Evolutionary conservation across 768 basidiomycete species (phyloP), one percentile per base, ranked within the genome.

Genomic region (Dictyophora rubrovolvata): DNA sequence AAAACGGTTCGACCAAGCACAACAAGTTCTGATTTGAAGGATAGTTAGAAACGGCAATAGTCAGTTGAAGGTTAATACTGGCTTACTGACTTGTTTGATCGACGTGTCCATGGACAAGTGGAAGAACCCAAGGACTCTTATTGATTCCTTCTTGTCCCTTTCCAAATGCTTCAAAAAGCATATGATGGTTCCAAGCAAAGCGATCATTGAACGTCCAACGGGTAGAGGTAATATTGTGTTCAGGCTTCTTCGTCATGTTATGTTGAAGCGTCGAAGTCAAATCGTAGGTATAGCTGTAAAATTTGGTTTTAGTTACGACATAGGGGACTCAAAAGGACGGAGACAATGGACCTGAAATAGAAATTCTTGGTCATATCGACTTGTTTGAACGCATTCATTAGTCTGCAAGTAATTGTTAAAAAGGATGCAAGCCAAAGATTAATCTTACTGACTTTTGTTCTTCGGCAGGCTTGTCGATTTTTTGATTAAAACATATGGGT

Each of bases 311-410:
- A 42, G 20, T 36, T 20, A 36, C 20, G 37, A 20, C 8, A 46
- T 14, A 34, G 20, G 17, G 22, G 21, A 10, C 22, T 28, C 16
- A 5, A 10, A 8, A 56, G 17, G 17, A 22, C 7, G 33, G 37
- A 48, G 20, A 23, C 28, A 1, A n/a, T n/a, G 36, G 63, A 91
- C 91, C 90, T 93, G 72, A 97, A 97, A 73, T 97, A 99, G 69
- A 98, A 98, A 74, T 98, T 97, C 74, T 97, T 97, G n/a, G 88
- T 86, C 79, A 98, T 83, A 67, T 99, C 95, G 1, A 97, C 93
- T 70, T 94, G 91, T 68, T 93, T 93, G 76, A 98, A 99, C 9
- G 89, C 82, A 61, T 84, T 86, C 75, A 94, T 83, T 35, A 93
- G 77, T 9, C 91, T 74, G 54, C 3, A 50, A 42, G 23, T 11